A percentile compares a stretch with the other conserved stretches of the same genome.
These are phyloP conservation scores for Cladorrhinum sp. DNA, from an alignment of 2,329 filamentous ascomycete species.

Conservation along the genomic window DNA sequence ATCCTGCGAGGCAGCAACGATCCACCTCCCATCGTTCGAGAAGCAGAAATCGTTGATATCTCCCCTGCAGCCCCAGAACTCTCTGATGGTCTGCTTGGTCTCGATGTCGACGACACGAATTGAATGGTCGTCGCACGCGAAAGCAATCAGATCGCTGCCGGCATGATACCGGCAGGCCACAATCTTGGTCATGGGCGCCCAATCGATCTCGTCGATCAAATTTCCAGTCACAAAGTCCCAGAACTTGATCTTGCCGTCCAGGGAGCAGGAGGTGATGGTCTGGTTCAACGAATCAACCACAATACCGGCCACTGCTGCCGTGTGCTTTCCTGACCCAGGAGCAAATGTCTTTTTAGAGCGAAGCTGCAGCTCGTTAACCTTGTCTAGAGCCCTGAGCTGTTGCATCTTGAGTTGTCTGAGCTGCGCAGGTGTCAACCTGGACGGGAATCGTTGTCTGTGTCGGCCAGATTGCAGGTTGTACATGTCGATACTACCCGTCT, in stretches of 20 bases:
- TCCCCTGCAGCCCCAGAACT: constrained; percentile 78
- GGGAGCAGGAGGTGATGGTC: constrained; percentile 76
- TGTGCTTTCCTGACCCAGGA: constrained; percentile 68
- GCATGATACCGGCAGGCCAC: constrained; percentile 77
- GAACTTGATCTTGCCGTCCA: constrained; percentile 94
- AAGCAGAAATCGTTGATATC: constrained; percentile 80
- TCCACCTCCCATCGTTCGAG: constrained; percentile 90
- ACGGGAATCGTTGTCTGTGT: constrained; percentile 84
- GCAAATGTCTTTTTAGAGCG: constrained; percentile 42
- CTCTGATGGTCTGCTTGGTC: constrained; percentile 85
- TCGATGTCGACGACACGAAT: constrained; percentile 87
- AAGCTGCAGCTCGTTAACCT: constrained; percentile 53
- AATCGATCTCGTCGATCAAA: constrained; percentile 77
- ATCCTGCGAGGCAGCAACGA: constrained; percentile 82
- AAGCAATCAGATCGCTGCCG: constrained; percentile 78
- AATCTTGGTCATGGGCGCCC: constrained; percentile 73
- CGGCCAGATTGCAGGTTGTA: constrained; percentile 94
- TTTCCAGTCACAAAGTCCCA: constrained; percentile 91
- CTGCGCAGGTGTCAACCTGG: constrained; percentile 72
- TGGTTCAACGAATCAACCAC: constrained; percentile 88
- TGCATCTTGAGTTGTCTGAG: constrained; percentile 70
- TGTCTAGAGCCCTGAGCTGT: constrained; percentile 56
- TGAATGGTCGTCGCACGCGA: constrained; percentile 84
- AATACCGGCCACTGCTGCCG: constrained; percentile 77
- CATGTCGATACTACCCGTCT: constrained; percentile 81